These are phyloP conservation scores for Lomentospora prolificans DNA, from an alignment of 2,329 filamentous ascomycete species.

Conservation along the genomic window DNA sequence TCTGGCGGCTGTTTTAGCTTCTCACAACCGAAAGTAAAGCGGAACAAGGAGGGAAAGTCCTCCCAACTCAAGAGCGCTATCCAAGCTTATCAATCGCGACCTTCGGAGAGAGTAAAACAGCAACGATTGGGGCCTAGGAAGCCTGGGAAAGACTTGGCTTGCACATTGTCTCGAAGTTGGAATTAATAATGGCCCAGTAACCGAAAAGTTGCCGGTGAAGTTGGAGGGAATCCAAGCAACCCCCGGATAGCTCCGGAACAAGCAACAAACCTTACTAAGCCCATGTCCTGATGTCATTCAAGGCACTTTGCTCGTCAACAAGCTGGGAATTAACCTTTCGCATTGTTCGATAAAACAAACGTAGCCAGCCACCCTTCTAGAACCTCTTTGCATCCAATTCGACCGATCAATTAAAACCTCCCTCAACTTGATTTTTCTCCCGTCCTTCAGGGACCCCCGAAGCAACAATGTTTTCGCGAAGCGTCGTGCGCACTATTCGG, in stretches of 20 bases:
- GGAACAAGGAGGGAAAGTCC: no score
- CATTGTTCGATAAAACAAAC: not conserved
- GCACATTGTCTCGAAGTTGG: not conserved
- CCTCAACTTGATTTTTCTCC: no score
- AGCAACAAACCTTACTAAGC: not conserved
- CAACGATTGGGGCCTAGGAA: no score
- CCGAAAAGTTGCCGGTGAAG: not conserved
- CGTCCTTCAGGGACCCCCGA: no score
- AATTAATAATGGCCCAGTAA: not conserved
- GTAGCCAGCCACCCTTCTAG: not conserved
- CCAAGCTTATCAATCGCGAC: no score
- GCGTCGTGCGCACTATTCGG: constrained; percentile 52
- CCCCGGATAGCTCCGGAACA: not conserved
- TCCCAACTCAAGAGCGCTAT: no score
- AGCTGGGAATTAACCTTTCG: not conserved
- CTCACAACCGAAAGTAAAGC: no score
- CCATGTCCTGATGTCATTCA: constrained; percentile 2
- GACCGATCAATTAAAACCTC: not conserved
- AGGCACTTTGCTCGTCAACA: not conserved
- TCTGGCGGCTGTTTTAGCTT: no score
- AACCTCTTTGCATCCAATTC: not conserved
- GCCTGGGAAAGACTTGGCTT: no score
- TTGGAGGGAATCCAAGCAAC: no score
- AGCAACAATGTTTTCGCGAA: constrained; percentile 58
- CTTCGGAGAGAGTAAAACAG: no score